phyloP scores from a whole-genome alignment of 768 basidiomycete species.

The Rhizopogon vulgaris region DNA sequence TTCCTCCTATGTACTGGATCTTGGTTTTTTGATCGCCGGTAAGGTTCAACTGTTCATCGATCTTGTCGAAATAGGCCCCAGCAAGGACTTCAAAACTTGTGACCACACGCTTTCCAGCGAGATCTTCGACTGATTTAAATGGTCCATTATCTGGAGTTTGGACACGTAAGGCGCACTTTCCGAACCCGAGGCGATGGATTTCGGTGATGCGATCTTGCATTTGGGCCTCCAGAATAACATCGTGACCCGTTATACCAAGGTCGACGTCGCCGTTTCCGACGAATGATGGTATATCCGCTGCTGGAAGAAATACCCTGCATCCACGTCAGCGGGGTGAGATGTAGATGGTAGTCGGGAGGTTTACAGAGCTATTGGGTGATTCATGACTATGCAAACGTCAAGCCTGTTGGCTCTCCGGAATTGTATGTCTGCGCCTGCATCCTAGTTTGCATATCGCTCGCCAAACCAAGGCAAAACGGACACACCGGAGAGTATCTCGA shows the following conservation, averaged over 20 bases:
- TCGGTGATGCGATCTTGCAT: constrained; percentile 78
- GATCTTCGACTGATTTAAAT: constrained; percentile 66
- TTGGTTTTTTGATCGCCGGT: constrained; percentile 56
- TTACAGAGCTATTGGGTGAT: constrained; percentile 91
- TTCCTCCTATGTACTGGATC: constrained; percentile 95
- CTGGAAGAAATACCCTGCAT: constrained; percentile 89
- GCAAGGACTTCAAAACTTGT: constrained; percentile 93
- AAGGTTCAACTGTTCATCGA: constrained; percentile 54
- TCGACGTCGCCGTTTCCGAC: constrained; percentile 97
- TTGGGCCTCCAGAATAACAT: constrained; percentile 87
- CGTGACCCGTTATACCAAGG: constrained; percentile 96
- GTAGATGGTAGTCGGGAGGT: constrained; percentile 20
- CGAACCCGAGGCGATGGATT: constrained; percentile 81
- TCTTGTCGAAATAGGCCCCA: constrained; percentile 62
- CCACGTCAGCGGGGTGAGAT: not conserved
- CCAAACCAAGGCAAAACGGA: not conserved
- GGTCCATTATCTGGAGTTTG: constrained; percentile 80
- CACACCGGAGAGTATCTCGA: constrained; percentile 78
- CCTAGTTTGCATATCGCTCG: not conserved
- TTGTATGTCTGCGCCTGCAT: constrained; percentile 87
- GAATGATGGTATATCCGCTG: constrained; percentile 95
- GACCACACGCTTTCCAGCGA: constrained; percentile 89
- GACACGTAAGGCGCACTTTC: constrained; percentile 84
- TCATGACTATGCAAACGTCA: constrained; percentile 90
- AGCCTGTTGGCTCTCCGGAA: constrained; percentile 83